A percentile compares a stretch with the other conserved stretches of the same genome.
Conservation (phyloP, 2,329 filamentous ascomycete species). For the Xylariales sp. region DNA sequence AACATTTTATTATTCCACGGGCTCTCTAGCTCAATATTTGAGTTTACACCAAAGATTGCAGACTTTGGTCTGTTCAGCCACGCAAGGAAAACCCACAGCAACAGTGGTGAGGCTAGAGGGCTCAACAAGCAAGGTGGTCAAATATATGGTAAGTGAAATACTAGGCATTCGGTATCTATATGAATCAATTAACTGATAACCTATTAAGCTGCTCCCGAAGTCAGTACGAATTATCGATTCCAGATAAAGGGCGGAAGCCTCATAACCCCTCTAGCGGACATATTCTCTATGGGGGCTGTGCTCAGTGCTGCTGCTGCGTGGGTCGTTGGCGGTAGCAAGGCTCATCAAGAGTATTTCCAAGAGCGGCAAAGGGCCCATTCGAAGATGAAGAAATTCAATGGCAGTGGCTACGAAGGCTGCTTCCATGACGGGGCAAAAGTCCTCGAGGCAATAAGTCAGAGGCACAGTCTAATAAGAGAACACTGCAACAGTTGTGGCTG, state of each 20-base stretch:
- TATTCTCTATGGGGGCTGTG: constrained; percentile 2
- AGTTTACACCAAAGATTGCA: constrained; percentile 14
- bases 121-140: constrained; percentile 1
- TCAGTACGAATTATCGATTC: background rate
- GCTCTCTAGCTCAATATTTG: constrained; percentile 10
- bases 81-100: constrained; percentile 1
- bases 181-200: background rate
- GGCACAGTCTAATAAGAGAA: constrained; percentile 10
- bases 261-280: constrained; percentile 2
- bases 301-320: constrained; percentile 2
- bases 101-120: background rate
- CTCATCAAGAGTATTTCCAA: constrained; percentile 8
- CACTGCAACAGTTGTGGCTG: constrained; percentile 5
- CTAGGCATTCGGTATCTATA: constrained; percentile 7
- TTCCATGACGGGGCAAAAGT: constrained; percentile 11
- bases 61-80: constrained; percentile 11
- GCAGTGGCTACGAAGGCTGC: constrained; percentile 10
- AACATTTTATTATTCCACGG: constrained; percentile 13
- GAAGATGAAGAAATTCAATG: constrained; percentile 4
- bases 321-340: constrained; percentile 3
- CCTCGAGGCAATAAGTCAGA: constrained; percentile 7
- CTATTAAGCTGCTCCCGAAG: constrained; percentile 8
- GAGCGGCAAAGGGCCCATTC: constrained; percentile 7
- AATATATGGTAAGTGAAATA: constrained; percentile 4
- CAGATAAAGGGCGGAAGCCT: constrained; percentile 8